These are phyloP conservation scores for Cyanidiococcus yangmingshanensis DNA, from an alignment of 23 red algal genomes.

Conservation along the genomic window DNA sequence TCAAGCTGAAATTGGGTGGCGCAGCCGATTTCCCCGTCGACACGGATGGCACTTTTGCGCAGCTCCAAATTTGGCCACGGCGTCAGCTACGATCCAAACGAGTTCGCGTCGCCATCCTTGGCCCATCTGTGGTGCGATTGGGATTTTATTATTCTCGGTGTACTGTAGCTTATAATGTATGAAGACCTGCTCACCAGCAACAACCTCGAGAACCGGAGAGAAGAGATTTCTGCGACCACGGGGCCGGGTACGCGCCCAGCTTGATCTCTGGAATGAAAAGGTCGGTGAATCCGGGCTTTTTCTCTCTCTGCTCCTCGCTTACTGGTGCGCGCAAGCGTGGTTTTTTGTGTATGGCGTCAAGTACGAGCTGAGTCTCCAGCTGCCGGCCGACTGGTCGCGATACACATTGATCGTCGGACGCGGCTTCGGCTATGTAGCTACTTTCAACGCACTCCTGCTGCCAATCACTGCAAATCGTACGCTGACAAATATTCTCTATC, in stretches of 20 bases:
- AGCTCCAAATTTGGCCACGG: neutral
- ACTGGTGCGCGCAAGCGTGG: slow-evolving; percentile 7
- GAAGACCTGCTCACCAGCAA: neutral
- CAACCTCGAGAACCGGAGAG: neutral
- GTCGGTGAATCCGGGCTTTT: slow-evolving; percentile 16
- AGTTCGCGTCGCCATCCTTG: neutral
- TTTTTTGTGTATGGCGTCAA: slow-evolving; percentile 18
- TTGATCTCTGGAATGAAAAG: slow-evolving; percentile 5
- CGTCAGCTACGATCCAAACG: neutral
- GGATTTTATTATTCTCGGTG: too few relatives aligned
- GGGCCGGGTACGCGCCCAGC: neutral
- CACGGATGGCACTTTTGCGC: neutral
- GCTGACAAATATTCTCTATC: neutral
- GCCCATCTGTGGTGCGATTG: too few relatives aligned
- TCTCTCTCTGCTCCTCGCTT: neutral
- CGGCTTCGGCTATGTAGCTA: slow-evolving; percentile 9
- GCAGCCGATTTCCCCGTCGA: neutral
- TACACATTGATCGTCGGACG: neutral
- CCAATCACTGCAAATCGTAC: slow-evolving; percentile 2
- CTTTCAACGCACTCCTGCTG: slow-evolving; percentile 9
- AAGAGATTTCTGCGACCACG: neutral
- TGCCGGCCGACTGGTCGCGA: neutral
- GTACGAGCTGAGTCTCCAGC: neutral
- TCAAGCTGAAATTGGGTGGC: too few relatives aligned
- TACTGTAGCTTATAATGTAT: too few relatives aligned